These are phyloP conservation scores for Withania somnifera DNA, from an alignment of 305 asterid genomes.

Conservation along the genomic window DNA sequence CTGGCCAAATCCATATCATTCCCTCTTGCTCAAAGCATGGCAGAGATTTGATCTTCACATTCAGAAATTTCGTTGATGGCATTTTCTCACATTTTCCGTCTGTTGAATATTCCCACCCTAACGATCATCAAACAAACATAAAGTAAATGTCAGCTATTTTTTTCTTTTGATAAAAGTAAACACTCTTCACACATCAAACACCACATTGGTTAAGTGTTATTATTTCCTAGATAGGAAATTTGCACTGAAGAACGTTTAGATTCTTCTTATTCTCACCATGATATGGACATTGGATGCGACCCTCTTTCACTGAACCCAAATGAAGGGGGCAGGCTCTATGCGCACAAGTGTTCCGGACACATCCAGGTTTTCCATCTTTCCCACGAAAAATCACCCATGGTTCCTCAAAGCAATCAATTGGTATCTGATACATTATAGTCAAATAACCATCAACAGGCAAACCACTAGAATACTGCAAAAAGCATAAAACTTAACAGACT, in stretches of 20 bases:
- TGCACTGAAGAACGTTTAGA: neutral
- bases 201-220: neutral
- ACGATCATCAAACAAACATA: slow-evolving; percentile 12
- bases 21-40: slow-evolving; percentile 91
- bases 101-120: slow-evolving; percentile 88
- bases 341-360: slow-evolving; percentile 82
- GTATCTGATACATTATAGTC: slow-evolving; percentile 33
- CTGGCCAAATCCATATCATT: slow-evolving; percentile 94
- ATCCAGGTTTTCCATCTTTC: slow-evolving; percentile 80
- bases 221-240: neutral
- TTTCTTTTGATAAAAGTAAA: no score
- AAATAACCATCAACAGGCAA: neutral
- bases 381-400: slow-evolving; percentile 93
- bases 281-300: slow-evolving; percentile 85
- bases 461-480: neutral
- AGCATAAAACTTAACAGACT: neutral
- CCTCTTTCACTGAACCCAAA: slow-evolving; percentile 79
- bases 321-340: slow-evolving; percentile 92
- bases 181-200: neutral
- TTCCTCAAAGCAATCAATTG: slow-evolving; percentile 78
- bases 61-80: slow-evolving; percentile 68
- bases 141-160: neutral
- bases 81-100: slow-evolving; percentile 84
- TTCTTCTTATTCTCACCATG: slow-evolving; percentile 43
- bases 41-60: slow-evolving; percentile 59